Conservation (phyloP, 2,329 filamentous ascomycete species). For the Arachnopeziza araneosa region DNA sequence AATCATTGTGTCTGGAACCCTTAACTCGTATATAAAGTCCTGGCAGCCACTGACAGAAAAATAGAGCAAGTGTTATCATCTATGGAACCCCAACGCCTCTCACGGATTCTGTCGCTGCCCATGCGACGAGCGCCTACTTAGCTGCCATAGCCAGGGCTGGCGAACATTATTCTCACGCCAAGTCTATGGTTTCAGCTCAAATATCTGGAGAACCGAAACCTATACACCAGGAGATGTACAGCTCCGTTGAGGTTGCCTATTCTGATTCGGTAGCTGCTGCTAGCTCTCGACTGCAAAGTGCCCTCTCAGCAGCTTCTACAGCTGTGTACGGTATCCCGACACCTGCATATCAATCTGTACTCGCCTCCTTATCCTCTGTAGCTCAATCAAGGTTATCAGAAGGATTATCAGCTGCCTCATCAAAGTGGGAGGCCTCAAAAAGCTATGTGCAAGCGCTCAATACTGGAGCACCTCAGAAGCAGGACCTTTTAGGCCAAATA, state of each 20-base stretch:
- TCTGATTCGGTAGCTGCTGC: conserved; percentile 59
- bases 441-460: conserved; percentile 55
- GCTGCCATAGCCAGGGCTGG: conserved; percentile 60
- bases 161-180: conserved; percentile 62
- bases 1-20: conserved; percentile 5
- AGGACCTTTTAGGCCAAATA: conserved; percentile 56
- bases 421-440: conserved; percentile 65
- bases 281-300: conserved; percentile 46
- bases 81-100: conserved; percentile 64
- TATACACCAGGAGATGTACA: conserved; percentile 61
- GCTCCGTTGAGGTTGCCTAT: conserved; percentile 64
- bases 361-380: conserved; percentile 57
- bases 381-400: conserved; percentile 66
- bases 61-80: conserved; percentile 48
- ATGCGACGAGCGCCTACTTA: conserved; percentile 53
- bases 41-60: conserved; percentile 3
- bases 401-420: conserved; percentile 64
- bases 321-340: conserved; percentile 49
- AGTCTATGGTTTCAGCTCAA: conserved; percentile 60
- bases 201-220: conserved; percentile 65
- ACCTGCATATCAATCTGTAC: conserved; percentile 39
- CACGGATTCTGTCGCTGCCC: conserved; percentile 34
- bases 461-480: conserved; percentile 42
- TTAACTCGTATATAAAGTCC: conserved; percentile 19
- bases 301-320: conserved; percentile 39